Evolutionary conservation across 148 eudicot species (phyloP).

Genomic region (Rhododendron simsii): DNA sequence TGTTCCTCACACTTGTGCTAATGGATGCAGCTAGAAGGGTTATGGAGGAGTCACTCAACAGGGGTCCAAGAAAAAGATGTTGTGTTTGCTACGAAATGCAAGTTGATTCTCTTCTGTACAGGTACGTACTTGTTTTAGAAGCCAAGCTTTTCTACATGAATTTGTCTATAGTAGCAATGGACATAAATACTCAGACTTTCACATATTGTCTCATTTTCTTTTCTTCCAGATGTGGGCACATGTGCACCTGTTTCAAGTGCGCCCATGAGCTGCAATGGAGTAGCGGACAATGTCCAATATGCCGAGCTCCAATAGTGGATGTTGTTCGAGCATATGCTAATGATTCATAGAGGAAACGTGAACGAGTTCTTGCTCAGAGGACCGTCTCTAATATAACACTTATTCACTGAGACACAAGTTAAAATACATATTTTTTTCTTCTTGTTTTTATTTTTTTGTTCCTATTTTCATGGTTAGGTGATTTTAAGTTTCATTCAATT

Average conservation of each 20-base stretch:
- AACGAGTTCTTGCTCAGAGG: slow-evolving; percentile 24
- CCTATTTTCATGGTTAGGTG: background rate
- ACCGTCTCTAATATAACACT: slow-evolving; percentile 10
- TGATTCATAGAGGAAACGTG: slow-evolving; percentile 17
- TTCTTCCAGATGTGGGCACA: slow-evolving; percentile 78
- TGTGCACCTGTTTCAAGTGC: slow-evolving; percentile 83
- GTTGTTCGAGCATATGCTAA: slow-evolving; percentile 47
- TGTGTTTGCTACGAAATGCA: slow-evolving; percentile 55
- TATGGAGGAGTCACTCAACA: slow-evolving; percentile 10
- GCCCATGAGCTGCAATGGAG: slow-evolving; percentile 60
- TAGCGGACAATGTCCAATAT: slow-evolving; percentile 66
- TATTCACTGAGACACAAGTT: background rate
- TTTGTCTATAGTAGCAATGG: background rate
- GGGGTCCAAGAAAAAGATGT: slow-evolving; percentile 39
- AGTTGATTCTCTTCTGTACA: slow-evolving; percentile 71
- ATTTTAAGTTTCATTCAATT: background rate
- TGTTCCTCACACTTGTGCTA: background rate
- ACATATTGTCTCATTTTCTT: background rate
- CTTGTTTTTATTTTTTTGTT: background rate
- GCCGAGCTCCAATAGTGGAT: slow-evolving; percentile 61
- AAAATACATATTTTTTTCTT: background rate
- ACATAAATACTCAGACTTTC: background rate
- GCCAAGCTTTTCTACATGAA: background rate
- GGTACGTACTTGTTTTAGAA: slow-evolving; percentile 49
- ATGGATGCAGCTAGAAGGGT: slow-evolving; percentile 30